A percentile compares a stretch with the other conserved stretches of the same genome.
Evolutionary conservation across 1,139 yeast species (phyloP).

Genomic region (Sugiyamaella xylanicola): DNA sequence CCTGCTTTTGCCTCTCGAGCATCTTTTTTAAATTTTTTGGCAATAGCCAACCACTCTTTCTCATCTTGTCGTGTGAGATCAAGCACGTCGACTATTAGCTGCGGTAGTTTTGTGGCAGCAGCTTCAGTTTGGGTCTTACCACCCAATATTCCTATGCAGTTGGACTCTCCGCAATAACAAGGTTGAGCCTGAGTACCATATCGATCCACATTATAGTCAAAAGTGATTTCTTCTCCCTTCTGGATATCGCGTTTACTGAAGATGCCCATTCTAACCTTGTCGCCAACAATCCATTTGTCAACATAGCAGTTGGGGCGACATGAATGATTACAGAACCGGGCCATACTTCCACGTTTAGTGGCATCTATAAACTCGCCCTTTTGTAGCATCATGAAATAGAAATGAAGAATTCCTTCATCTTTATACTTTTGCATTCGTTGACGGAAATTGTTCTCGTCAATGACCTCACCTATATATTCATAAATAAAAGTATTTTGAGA

Average conservation of each 20-base stretch:
- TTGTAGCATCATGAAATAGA: conserved; percentile 96
- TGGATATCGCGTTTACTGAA: conserved; percentile 75
- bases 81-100: conserved; percentile 78
- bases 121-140: conserved; percentile 96
- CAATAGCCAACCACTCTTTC: conserved; percentile 38
- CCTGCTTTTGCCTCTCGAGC: conserved; percentile 34
- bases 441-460: conserved; percentile 72
- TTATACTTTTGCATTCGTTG: conserved; percentile 76
- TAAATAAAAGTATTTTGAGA: conserved; percentile 69
- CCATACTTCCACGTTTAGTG: conserved; percentile 81
- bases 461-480: conserved; percentile 94
- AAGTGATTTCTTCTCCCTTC: conserved; percentile 90
- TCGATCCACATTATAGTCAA: conserved; percentile 94
- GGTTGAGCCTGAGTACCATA: conserved; percentile 95
- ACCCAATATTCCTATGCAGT: conserved; percentile 91
- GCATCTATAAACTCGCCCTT: conserved; percentile 95
- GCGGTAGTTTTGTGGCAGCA: conserved; percentile 80
- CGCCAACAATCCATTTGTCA: conserved; percentile 96
- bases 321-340: conserved; percentile 91
- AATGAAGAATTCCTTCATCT: conserved; percentile 71
- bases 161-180: conserved; percentile 91
- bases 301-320: conserved; percentile 93
- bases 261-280: conserved; percentile 89
- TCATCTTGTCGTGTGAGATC: conserved; percentile 67
- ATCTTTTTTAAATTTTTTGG: conserved; percentile 47